Evolutionary conservation across 345 rosid genomes (phyloP).

Genomic region (Fremontodendron californicum): DNA sequence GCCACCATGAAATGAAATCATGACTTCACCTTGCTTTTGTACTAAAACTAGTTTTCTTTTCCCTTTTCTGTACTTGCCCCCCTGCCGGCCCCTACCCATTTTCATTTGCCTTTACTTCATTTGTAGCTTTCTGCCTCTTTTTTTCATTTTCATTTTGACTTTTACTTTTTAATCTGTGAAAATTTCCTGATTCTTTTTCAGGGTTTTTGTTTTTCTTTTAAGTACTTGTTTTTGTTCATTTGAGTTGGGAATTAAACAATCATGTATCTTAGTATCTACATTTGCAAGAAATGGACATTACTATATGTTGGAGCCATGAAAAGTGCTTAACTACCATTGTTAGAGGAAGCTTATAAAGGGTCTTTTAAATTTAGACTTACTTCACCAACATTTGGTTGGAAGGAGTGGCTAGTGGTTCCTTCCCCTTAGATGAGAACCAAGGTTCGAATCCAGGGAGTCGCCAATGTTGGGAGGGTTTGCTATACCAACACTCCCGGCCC

Average conservation of each 20-base stretch:
- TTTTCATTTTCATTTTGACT: not conserved
- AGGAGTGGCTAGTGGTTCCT: too few relatives aligned
- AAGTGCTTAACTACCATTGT: not conserved
- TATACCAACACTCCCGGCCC: too few relatives aligned
- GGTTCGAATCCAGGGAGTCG: too few relatives aligned
- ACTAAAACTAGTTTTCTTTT: not conserved
- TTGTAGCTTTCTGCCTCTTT: not conserved
- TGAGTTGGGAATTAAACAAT: not conserved
- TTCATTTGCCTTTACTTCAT: not conserved
- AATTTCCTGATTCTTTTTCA: not conserved
- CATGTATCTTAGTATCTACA: not conserved
- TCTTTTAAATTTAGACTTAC: too few relatives aligned
- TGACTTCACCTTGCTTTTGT: not conserved
- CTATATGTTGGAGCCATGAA: not conserved
- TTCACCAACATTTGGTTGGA: too few relatives aligned
- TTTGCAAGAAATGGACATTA: not conserved
- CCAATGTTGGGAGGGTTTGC: too few relatives aligned
- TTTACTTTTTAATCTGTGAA: not conserved
- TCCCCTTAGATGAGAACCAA: too few relatives aligned
- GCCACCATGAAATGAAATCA: not conserved
- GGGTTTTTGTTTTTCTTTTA: not conserved
- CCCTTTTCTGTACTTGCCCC: not conserved
- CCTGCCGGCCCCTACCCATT: not conserved
- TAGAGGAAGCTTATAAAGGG: too few relatives aligned
- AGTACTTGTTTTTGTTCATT: not conserved